These are phyloP conservation scores for Pythium plurisporium DNA, from an alignment of 352 stramenopile species.

Conservation along the genomic window DNA sequence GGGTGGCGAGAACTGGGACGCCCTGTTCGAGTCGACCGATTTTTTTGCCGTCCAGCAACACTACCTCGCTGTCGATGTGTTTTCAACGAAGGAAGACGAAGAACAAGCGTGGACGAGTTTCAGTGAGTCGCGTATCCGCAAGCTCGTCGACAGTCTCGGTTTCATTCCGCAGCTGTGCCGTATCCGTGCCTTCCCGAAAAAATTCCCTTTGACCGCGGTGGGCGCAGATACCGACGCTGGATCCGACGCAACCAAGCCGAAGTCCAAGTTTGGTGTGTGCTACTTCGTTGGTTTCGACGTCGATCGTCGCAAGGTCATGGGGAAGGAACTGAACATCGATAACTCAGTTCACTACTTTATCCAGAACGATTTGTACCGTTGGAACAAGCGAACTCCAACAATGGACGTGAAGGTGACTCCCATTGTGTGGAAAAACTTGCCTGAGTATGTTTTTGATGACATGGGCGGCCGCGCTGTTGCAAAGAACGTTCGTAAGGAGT, in stretches of 20 bases:
- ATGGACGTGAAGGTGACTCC: constrained; percentile 88
- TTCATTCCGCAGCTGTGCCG: constrained; percentile 78
- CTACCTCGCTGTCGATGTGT: constrained; percentile 91
- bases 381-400: constrained; percentile 81
- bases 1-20: constrained; percentile 70
- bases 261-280: constrained; percentile 65
- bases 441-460: constrained; percentile 82
- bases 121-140: constrained; percentile 91
- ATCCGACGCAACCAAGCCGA: constrained; percentile 20
- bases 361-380: constrained; percentile 85
- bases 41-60: constrained; percentile 89
- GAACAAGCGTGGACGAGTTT: constrained; percentile 93
- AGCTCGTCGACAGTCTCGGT: constrained; percentile 85
- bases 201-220: constrained; percentile 68
- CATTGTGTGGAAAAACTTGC: constrained; percentile 80
- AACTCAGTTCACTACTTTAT: constrained; percentile 87
- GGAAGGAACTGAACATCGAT: constrained; percentile 80
- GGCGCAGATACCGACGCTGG: constrained; percentile 15
- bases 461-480: constrained; percentile 67
- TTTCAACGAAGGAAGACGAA: constrained; percentile 82
- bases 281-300: constrained; percentile 88
- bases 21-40: constrained; percentile 76
- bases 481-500: constrained; percentile 58
- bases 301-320: constrained; percentile 68
- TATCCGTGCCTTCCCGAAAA: constrained; percentile 83